Evolutionary conservation across 352 stramenopile species (phyloP), one percentile per base, ranked within the genome.

Genomic region (Globisporangium megalacanthum): DNA sequence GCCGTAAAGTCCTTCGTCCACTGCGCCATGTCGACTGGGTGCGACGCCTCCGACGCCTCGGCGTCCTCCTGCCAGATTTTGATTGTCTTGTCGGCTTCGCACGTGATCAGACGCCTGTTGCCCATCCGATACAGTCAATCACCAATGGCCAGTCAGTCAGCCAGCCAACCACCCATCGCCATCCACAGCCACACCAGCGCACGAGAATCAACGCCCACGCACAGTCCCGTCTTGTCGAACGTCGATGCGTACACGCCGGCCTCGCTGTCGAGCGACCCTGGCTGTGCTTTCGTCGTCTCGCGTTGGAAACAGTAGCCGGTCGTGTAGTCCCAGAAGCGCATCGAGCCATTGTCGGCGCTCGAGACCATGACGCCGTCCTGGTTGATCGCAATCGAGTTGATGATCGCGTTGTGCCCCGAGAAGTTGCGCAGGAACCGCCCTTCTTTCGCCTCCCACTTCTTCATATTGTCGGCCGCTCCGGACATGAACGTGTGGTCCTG

Each of bases 51-150:
- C n/a, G 89, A 98, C 0, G 97, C 96, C 7, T 92, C 77, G 20
- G 87, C 72, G 65, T 99, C 95, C 64, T 98, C 92, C 58, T 98
- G 95, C 96, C 96, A 99, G 61, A 99, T 97, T 64, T 99, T 99
- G 69, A 99, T 98, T 3, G 94, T 98, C 77, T 99, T 99, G 77
- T 99, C 98, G 0, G 96, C 97, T 71, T 99, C 97, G 58, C 95
- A 97, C 17, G 97, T 99, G 65, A 99, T 97, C 25, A 99, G 86
- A 22, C 98, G 89, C 49, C 94, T 99, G 48, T 19, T 2, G n/a
- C n/a, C 4, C 14, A 35, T 6, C 44, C 45, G 29, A 56, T 31
- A 3, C 17, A 62, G 33, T 8, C 48, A 67, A 29, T 29, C 25
- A 29, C 25, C 25, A 29, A 29, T 29, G 25, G 42, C 4, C 49